A percentile compares a stretch with the other conserved stretches of the same genome.
These are phyloP conservation scores for Pseudocercospora macadamiae DNA, from an alignment of 2,329 filamentous ascomycete species.

Conservation along the genomic window DNA sequence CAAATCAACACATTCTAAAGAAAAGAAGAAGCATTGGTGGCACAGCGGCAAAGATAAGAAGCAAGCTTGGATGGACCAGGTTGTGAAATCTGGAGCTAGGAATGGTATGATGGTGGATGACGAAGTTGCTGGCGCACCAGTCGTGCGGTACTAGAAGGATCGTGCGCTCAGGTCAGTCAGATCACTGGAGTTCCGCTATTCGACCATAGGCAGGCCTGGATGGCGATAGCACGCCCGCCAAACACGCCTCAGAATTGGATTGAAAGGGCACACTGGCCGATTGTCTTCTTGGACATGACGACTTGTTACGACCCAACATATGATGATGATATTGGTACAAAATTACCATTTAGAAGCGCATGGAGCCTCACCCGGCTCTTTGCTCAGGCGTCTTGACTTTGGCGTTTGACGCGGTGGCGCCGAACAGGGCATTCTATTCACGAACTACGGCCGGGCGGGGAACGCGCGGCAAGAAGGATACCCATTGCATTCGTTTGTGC, in stretches of 20 bases:
- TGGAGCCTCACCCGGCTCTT: no score
- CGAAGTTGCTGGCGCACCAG: constrained; percentile 36
- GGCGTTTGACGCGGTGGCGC: not conserved
- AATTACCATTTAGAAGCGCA: not conserved
- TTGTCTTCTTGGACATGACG: not conserved
- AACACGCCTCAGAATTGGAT: no score
- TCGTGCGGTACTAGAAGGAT: constrained; percentile 32
- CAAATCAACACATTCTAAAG: constrained; percentile 17
- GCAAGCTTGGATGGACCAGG: constrained; percentile 44
- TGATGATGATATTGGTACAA: constrained; percentile 3
- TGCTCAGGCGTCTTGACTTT: no score
- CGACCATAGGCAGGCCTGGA: not conserved
- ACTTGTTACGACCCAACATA: constrained; percentile 6
- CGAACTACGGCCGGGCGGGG: not conserved
- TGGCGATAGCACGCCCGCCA: not conserved
- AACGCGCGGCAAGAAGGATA: not conserved
- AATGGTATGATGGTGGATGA: constrained; percentile 44
- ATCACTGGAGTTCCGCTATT: constrained; percentile 5
- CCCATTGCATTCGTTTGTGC: constrained; percentile 10
- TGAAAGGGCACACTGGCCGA: not conserved
- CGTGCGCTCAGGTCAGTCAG: not conserved
- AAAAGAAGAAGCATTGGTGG: constrained; percentile 33
- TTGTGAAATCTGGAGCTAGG: constrained; percentile 46
- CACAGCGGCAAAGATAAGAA: constrained; percentile 34
- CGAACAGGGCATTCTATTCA: not conserved